Evolutionary conservation across 371 early-diverging fungal genomes (phyloP), one percentile per base, ranked within the genome.

Genomic region (Globomyces sp.): DNA sequence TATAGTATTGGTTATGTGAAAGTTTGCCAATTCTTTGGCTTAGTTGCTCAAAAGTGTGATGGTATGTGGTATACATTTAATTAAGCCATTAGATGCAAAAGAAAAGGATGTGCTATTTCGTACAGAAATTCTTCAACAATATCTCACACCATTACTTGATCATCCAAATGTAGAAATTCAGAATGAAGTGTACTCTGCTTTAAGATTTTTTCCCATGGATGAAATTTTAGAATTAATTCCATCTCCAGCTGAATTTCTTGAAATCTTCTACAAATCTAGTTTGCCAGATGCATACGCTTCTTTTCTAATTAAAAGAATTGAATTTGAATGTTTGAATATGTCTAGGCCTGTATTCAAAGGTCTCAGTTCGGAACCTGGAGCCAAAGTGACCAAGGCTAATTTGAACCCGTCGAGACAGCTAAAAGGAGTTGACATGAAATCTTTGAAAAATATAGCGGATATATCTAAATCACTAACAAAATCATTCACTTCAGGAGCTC

Each of bases 261-360:
- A 44, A 6, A 39, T 36, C 6, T 11, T 36, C 11, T 40, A n/a
- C 6, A 11, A 8, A 44, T 13, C 1, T 42, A 37, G 24, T 11
- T 46, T 58, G 58, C 42, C 58, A 5, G 58, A 8, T 42, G n/a
- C 58, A 11, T 42, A 42, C 37, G 36, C 11, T 1, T 11, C 8
- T 5, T 58, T 58, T 13, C 6, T 58, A 11, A 24, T 36, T 24
- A 42, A 58, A 13, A 58, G 46, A 36, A 58, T 58, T 5, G 58
- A 58, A 24, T 46, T 36, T 46, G 58, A 58, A 58, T 11, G 1
- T 6, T 5, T 13, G 39, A 58, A 58, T 9, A 58, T 58, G 58
- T 13, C 24, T 58, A n/a, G 58, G 11, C 58, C 58, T 11, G 58
- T 58, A 46, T 58, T 58, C 39, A 58, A 58, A 46, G 58, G 58